Evolutionary conservation across 2,329 filamentous ascomycete species (phyloP).

Genomic region (Aspergillus unguis): DNA sequence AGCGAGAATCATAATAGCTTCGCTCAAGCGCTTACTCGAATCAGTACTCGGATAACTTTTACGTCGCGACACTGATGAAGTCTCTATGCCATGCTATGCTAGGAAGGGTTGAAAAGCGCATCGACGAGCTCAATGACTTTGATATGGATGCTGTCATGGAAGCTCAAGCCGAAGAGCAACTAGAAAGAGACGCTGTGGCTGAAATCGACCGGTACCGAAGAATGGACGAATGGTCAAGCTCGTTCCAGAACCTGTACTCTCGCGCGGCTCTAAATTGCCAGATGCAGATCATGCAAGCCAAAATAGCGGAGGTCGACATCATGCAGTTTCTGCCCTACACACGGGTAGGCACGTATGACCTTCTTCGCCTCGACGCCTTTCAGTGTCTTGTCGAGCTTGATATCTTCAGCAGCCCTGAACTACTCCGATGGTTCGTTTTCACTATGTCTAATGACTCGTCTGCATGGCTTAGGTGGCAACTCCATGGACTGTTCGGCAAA

Average conservation of each 20-base stretch:
- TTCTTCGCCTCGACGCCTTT: conserved; percentile 59
- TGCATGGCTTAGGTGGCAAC: conserved; percentile 53
- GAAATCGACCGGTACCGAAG: conserved; percentile 62
- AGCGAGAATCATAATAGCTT: not conserved
- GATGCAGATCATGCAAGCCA: conserved; percentile 52
- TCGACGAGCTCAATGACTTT: conserved; percentile 44
- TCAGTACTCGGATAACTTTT: conserved; percentile 81
- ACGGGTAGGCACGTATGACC: conserved; percentile 56
- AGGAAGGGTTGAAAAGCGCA: conserved; percentile 36
- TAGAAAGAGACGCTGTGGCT: conserved; percentile 56
- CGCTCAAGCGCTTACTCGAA: conserved; percentile 6
- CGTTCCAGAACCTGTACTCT: conserved; percentile 63
- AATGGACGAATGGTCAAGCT: conserved; percentile 65
- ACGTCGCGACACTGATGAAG: conserved; percentile 74
- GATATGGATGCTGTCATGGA: conserved; percentile 48
- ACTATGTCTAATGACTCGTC: conserved; percentile 57
- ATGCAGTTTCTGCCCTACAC: conserved; percentile 62
- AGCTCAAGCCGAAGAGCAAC: conserved; percentile 51
- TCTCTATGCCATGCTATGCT: conserved; percentile 58
- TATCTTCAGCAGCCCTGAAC: conserved; percentile 48
- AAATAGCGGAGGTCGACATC: conserved; percentile 51
- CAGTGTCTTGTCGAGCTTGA: conserved; percentile 56
- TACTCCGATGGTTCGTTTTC: conserved; percentile 57
- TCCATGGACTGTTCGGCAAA: conserved; percentile 53
- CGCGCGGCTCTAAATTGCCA: conserved; percentile 60